A percentile compares a stretch with the other conserved stretches of the same genome.
Evolutionary conservation across 2,329 filamentous ascomycete genomes (phyloP).

Genomic region (Sclerotinia nivalis): DNA sequence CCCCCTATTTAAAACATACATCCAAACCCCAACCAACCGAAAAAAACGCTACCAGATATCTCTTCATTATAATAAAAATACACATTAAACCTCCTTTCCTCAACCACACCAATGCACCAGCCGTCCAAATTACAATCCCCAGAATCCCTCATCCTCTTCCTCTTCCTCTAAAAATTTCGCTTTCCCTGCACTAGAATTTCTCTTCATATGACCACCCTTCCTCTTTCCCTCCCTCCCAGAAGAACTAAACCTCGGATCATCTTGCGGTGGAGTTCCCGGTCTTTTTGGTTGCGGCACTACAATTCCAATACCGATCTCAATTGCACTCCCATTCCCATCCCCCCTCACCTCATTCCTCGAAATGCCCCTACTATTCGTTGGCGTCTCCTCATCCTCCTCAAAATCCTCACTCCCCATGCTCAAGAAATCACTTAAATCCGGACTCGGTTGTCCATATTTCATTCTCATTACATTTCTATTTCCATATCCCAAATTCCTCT

Average conservation of each 20-base stretch:
- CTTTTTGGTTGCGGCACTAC: neutral
- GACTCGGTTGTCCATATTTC: conserved; percentile 36
- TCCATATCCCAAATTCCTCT: conserved; percentile 9
- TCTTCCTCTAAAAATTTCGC: neutral
- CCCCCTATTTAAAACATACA: neutral
- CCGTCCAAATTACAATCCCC: neutral
- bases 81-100: neutral
- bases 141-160: neutral
- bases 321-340: neutral
- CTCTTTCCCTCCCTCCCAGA: conserved; percentile 24
- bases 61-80: conserved; percentile 12
- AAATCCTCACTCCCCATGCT: conserved; percentile 30
- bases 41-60: neutral
- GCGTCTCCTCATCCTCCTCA: conserved; percentile 37
- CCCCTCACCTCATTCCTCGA: neutral
- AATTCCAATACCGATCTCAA: neutral
- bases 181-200: conserved; percentile 1
- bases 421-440: conserved; percentile 38
- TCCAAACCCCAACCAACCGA: neutral
- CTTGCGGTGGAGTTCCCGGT: conserved; percentile 1
- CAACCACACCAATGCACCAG: too few species aligned
- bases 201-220: conserved; percentile 24
- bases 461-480: neutral
- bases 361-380: conserved; percentile 28
- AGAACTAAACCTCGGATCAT: conserved; percentile 32